Conservation (phyloP, 352 stramenopile genomes). For the Phytophthora pini region DNA sequence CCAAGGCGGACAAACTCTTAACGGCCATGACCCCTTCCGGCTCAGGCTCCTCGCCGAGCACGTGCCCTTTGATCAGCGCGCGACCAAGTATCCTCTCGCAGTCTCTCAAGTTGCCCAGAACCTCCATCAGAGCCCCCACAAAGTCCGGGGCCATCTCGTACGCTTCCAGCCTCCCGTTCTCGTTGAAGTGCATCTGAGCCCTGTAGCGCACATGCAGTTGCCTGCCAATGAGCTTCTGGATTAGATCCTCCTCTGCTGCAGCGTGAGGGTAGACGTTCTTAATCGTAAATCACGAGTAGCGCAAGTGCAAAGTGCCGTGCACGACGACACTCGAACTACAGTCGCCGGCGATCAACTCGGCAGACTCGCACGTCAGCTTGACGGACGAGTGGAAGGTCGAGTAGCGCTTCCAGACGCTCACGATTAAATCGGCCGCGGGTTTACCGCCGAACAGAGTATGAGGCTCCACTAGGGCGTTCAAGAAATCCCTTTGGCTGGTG, state of each 20-base stretch:
- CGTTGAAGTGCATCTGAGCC: slow-evolving; percentile 53
- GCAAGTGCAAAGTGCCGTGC: slow-evolving; percentile 44
- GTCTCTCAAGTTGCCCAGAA: slow-evolving; percentile 41
- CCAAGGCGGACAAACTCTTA: slow-evolving; percentile 13
- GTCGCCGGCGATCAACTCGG: slow-evolving; percentile 31
- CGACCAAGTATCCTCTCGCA: slow-evolving; percentile 46
- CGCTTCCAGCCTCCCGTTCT: slow-evolving; percentile 31
- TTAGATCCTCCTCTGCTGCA: slow-evolving; percentile 39
- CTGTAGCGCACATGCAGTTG: slow-evolving; percentile 49
- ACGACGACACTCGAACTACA: slow-evolving; percentile 32
- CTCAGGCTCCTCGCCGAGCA: slow-evolving; percentile 29
- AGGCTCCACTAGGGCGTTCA: slow-evolving; percentile 33
- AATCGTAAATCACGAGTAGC: slow-evolving; percentile 55
- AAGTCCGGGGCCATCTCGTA: slow-evolving; percentile 48
- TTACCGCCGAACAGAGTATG: slow-evolving; percentile 29
- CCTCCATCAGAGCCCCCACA: slow-evolving; percentile 44
- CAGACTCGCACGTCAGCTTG: slow-evolving; percentile 33
- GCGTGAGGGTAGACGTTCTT: slow-evolving; percentile 56
- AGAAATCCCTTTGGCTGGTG: slow-evolving; percentile 33
- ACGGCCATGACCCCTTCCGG: slow-evolving; percentile 7
- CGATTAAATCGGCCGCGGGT: slow-evolving; percentile 29
- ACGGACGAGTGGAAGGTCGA: slow-evolving; percentile 39
- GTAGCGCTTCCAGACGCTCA: slow-evolving; percentile 38
- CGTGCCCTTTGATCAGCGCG: slow-evolving; percentile 38
- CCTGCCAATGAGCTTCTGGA: slow-evolving; percentile 54